Conservation (phyloP, 306 rosid genomes). For the Cucurbita argyrosperma region DNA sequence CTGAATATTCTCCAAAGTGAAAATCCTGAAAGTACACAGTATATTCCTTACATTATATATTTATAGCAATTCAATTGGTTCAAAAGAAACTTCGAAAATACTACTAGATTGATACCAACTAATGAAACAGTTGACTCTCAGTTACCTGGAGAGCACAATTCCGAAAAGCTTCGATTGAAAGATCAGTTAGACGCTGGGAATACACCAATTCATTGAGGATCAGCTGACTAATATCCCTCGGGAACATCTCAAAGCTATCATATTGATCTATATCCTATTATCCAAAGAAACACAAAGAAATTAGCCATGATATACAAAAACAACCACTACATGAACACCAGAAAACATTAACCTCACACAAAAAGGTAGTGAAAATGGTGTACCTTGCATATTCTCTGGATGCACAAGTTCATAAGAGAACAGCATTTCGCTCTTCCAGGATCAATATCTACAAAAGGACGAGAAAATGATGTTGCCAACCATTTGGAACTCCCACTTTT, state of each 20-base stretch:
- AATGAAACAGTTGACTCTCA: neutral
- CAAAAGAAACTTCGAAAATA: neutral
- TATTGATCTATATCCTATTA: conserved; percentile 57
- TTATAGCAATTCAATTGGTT: conserved; percentile 5
- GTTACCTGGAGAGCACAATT: conserved; percentile 94
- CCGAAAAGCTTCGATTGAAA: conserved; percentile 44
- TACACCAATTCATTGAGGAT: conserved; percentile 62
- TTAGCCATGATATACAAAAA: conserved; percentile 6
- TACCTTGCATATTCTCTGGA: conserved; percentile 55
- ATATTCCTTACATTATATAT: neutral
- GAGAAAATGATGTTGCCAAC: conserved; percentile 59
- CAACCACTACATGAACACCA: neutral
- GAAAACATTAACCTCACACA: neutral
- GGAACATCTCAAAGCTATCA: conserved; percentile 43
- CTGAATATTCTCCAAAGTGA: conserved; percentile 59
- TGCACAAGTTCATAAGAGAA: conserved; percentile 60
- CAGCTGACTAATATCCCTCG: conserved; percentile 85
- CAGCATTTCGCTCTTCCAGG: conserved; percentile 40
- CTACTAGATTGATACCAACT: neutral
- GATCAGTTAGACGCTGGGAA: conserved; percentile 29
- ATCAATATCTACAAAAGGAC: conserved; percentile 35
- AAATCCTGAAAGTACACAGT: conserved; percentile 44
- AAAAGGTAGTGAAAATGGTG: neutral
- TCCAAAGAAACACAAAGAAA: conserved; percentile 13
- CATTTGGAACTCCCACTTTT: conserved; percentile 86